Percentiles rank a stretch among this genome's conserved stretches.
phyloP scores from a whole-genome alignment of 129 eudicot genomes.

The Pseudognaphalium luteoalbum region DNA sequence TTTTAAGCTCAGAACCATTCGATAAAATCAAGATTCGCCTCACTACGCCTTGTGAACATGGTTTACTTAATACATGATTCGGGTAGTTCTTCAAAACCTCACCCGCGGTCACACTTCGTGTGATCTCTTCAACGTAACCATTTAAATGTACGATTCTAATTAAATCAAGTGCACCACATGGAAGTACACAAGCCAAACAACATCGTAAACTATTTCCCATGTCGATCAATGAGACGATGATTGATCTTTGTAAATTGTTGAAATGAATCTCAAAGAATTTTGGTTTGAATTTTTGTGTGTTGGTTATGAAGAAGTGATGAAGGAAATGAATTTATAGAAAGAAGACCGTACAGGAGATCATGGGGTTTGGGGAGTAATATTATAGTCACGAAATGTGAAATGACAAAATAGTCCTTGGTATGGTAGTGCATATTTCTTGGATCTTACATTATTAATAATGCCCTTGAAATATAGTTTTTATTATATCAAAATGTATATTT shows the following conservation, averaged over 20 bases:
- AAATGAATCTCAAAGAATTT: conserved; percentile 12
- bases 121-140: conserved; percentile 77
- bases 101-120: conserved; percentile 71
- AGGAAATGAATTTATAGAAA: conserved; percentile 33
- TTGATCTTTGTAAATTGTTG: conserved; percentile 10
- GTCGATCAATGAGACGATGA: neutral
- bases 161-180: conserved; percentile 89
- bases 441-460: conserved; percentile 39
- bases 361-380: conserved; percentile 33
- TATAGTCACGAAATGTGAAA: conserved; percentile 1
- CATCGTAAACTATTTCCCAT: conserved; percentile 90
- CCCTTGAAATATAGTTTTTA: conserved; percentile 22
- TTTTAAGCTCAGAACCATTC: conserved; percentile 70
- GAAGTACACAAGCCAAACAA: conserved; percentile 93
- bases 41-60: conserved; percentile 63
- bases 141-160: conserved; percentile 84
- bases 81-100: conserved; percentile 79
- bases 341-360: conserved; percentile 39
- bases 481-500: conserved; percentile 11
- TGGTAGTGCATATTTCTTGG: conserved; percentile 30
- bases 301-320: conserved; percentile 31
- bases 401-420: conserved; percentile 26
- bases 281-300: conserved; percentile 11
- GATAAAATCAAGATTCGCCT: conserved; percentile 66
- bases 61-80: conserved; percentile 75